Evolutionary conservation across 2,329 filamentous ascomycete genomes (phyloP), one percentile per base, ranked within the genome.

Genomic region (Apiospora arundinis): DNA sequence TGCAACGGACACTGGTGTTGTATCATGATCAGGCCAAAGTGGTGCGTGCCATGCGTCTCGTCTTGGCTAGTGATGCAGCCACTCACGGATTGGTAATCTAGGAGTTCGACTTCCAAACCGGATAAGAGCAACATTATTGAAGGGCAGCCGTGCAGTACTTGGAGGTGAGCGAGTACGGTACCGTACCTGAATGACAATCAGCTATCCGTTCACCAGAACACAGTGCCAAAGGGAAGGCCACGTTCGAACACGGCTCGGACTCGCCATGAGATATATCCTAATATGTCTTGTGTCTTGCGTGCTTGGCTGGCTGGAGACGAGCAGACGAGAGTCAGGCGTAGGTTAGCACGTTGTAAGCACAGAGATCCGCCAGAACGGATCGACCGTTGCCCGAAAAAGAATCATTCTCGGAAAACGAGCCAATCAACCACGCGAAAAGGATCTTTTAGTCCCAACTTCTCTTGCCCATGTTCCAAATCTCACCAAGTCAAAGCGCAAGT

Each of bases 371-470:
- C 56, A 40, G 56, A 21, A 63, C 32, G 56, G 56, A 63, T 40
- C 56, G 56, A 63, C 56, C 56, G 56, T 63, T 40, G 56, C 56
- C 56, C 28, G 32, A 40, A 63, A 63, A 63, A 63, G 56, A 40
- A 40, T 40, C 12, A 7, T 40, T 12, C 32, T 40, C 32, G 56
- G 56, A 9, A 63, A 63, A 21, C 21, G 16, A 63, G 40, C 56
- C 56, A 63, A 63, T 63, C 32, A 40, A 8, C n/a, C 12, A 7
- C 8, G 32, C 28, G 52, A 37, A 32, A 16, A 21, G 16, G 16
- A 45, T 16, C 42, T 6, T 32, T 45, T 45, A 18, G 42, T 16
- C 4, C 40, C 40, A 11, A 46, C 4, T 46, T 46, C 16, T 16
- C 44, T 14, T 60, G 28, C 8, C 28, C 52, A 11, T 60, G 28